Evolutionary conservation across 1,284 basidiomycete species (phyloP), one percentile per base, ranked within the genome.

Genomic region (Cystobasidiaceae sp.): DNA sequence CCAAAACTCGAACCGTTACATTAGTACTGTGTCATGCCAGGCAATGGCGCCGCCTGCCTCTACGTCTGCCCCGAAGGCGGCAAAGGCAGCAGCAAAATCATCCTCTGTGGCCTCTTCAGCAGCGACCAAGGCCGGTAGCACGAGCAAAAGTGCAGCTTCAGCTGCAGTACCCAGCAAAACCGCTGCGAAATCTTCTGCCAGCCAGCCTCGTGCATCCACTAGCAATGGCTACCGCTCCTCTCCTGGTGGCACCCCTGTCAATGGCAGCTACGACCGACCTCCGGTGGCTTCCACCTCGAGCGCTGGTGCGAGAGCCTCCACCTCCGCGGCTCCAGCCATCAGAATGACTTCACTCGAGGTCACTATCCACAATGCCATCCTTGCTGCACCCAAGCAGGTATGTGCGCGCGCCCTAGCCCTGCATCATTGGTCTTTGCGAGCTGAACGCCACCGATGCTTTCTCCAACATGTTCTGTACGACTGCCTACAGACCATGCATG

Each of bases 401-500:
- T 49, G 58, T 50, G 34, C n/a, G n/a, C n/a, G n/a, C n/a, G n/a
- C n/a, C n/a, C n/a, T n/a, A n/a, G n/a, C n/a, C n/a, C n/a, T n/a
- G 30, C 43, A 57, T 27, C 19, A 32, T 17, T 27, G 23, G 21
- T 21, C 21, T 48, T 17, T 45, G 17, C 43, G 33, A 32, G 9
- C 48, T 27, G 28, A 25, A 33, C 57, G 34, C 28, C 30, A n/a
- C 30, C 45, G 15, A 34, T 39, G 5, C 43, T 13, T 11, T 25
- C 17, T 21, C 34, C 11, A 23, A 27, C 21, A 30, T 15, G 19
- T 50, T 21, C 15, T 50, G 11, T 17, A 28, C 45, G 4, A 13
- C 37, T 19, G 8, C 13, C 11, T 32, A 30, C 65, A 88, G 86
- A 81, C 82, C 71, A 72, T 88, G 46, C 79, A 81, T 4, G 79